Evolutionary conservation across 2,329 filamentous ascomycete species (phyloP), one percentile per base, ranked within the genome.

Genomic region (Stachybotrys chlorohalonatus): DNA sequence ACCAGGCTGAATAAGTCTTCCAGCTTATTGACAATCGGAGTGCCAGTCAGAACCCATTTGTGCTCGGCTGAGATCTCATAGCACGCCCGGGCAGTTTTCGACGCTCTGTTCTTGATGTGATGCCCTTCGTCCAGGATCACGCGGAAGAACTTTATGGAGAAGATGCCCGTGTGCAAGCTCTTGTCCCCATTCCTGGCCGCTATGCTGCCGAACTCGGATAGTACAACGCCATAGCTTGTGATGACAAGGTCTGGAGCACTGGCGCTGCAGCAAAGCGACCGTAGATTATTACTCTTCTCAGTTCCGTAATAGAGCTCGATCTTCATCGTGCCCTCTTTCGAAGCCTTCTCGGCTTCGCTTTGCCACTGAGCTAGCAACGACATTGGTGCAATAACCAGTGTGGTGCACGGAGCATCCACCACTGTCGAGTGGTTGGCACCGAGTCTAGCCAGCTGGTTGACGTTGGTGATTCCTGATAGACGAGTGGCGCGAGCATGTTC

Each of bases 341-440:
- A 97, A 0, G 94, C 92, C 64, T 93, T 95, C 62, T 92, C 84
- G 0, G 92, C 90, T 73, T 99, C 94, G 64, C 90, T 95, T 62
- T 96, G 89, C 94, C 94, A 99, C 68, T 99, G 94, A 0, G 93
- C 83, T n/a, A 99, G 79, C 2, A 99, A 76, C 9, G 94, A 97
- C 85, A 96, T 97, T 1, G 94, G 94, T 0, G 94, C 94, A n/a
- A 99, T 81, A 0, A 99, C 93, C 3, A 99, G 75, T 0, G 94
- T 99, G 0, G 94, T 97, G 65, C 87, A 89, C 0, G 91, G 92
- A 1, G 92, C 94, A 53, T 79, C 69, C 50, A 87, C 78, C 4
- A 90, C 73, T 1, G 75, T 73, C 9, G 77, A 69, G 15, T 82
- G 80, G 36, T 75, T 79, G 47, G 78, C 78, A 1, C 82, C 80